A percentile compares a stretch with the other conserved stretches of the same genome.
Conservation (phyloP, 2,329 filamentous ascomycete genomes). For the Aquanectria penicillioides region DNA sequence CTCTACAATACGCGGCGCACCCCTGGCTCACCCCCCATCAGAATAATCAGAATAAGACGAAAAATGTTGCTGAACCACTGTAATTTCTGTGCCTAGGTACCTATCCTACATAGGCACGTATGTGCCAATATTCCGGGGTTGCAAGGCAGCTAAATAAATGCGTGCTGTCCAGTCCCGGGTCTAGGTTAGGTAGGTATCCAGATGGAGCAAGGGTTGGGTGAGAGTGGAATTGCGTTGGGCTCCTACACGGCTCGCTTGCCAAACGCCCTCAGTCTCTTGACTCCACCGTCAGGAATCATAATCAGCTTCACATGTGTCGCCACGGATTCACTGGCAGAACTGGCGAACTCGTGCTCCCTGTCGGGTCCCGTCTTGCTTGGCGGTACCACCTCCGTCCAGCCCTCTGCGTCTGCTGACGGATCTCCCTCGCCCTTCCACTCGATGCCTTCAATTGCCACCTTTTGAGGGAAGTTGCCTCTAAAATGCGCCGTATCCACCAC, state of each 20-base stretch:
- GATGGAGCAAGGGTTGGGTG: constrained; percentile 10
- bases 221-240: constrained; percentile 4
- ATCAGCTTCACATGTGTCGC: constrained; percentile 90
- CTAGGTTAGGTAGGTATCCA: neutral
- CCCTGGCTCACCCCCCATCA: no score
- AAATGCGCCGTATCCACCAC: constrained; percentile 86
- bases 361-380: constrained; percentile 78
- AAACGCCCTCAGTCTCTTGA: constrained; percentile 78
- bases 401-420: constrained; percentile 64
- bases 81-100: neutral
- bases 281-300: constrained; percentile 92
- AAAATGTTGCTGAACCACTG: neutral
- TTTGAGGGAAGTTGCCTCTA: constrained; percentile 84
- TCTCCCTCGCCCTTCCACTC: constrained; percentile 64
- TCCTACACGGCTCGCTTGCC: constrained; percentile 45
- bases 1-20: no score
- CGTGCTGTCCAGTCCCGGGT: no score
- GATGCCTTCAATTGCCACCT: constrained; percentile 73
- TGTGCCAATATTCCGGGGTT: no score
- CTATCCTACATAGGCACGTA: no score
- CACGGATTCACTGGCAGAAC: constrained; percentile 63
- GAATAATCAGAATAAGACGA: no score
- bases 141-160: no score
- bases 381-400: constrained; percentile 73
- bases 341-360: constrained; percentile 74